A percentile compares a stretch with the other conserved stretches of the same genome.
Conservation (phyloP, 768 basidiomycete species). For the Cubamyces sp. region DNA sequence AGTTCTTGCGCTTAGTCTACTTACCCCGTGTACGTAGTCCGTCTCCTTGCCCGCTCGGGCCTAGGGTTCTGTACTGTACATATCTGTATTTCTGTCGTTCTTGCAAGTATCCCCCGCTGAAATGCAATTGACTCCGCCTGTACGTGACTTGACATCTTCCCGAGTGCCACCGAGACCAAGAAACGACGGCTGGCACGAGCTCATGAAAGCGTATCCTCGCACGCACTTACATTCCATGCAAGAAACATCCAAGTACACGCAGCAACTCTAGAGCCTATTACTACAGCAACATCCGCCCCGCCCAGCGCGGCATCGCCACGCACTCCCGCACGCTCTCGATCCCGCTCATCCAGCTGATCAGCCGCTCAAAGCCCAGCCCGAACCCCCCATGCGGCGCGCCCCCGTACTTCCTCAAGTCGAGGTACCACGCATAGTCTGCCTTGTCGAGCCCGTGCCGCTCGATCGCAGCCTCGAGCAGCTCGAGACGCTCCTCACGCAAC, state of each 20-base stretch:
- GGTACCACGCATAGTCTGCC: slow-evolving; percentile 67
- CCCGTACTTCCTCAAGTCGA: slow-evolving; percentile 82
- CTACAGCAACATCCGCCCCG: slow-evolving; percentile 75
- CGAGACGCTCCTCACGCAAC: slow-evolving; percentile 76
- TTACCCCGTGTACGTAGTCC: slow-evolving; percentile 10
- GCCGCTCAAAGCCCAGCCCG: slow-evolving; percentile 93
- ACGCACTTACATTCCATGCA: too few species aligned
- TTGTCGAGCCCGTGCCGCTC: slow-evolving; percentile 47
- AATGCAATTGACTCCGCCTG: not conserved
- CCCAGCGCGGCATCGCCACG: slow-evolving; percentile 90
- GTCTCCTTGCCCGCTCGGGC: not conserved
- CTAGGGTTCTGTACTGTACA: slow-evolving; percentile 6
- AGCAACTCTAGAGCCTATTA: not conserved
- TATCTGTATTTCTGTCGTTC: slow-evolving; percentile 3
- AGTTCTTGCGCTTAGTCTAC: slow-evolving; percentile 6
- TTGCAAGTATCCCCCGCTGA: not conserved
- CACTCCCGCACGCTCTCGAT: slow-evolving; percentile 92
- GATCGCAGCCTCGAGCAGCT: slow-evolving; percentile 57
- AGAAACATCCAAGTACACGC: too few species aligned
- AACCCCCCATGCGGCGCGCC: slow-evolving; percentile 94
- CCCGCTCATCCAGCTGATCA: slow-evolving; percentile 86
- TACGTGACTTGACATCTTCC: not conserved
- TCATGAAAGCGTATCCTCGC: too few species aligned
- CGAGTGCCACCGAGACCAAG: too few species aligned
- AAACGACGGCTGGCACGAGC: too few species aligned